phyloP scores from a whole-genome alignment of 345 rosid species.

The Reutealis trisperma region DNA sequence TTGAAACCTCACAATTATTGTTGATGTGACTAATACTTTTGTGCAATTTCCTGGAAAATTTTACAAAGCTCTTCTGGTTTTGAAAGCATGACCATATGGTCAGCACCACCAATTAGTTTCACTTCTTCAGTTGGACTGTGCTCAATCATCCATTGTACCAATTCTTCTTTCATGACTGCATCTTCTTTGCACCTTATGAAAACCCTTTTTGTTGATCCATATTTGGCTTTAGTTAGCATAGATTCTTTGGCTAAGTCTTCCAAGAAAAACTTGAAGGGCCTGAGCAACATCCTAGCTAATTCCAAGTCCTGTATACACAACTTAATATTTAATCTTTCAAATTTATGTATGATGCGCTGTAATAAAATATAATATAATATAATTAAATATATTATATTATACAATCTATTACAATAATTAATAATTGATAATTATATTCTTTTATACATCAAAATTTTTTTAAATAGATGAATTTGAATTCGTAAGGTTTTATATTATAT shows the following conservation, averaged over 20 bases:
- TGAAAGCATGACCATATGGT: conserved; percentile 17
- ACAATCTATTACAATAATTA: no score
- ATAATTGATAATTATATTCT: no score
- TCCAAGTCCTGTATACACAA: neutral
- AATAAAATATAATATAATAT: no score
- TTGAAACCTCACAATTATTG: no score
- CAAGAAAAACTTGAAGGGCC: neutral
- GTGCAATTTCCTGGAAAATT: neutral
- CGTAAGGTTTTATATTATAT: no score
- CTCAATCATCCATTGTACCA: conserved; percentile 3
- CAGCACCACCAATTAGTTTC: conserved; percentile 6
- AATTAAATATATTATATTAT: no score
- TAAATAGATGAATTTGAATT: no score
- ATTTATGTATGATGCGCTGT: no score
- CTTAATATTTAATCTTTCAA: no score
- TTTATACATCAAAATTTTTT: no score
- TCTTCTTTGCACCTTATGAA: conserved; percentile 5
- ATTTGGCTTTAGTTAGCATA: neutral
- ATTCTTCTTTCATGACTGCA: neutral
- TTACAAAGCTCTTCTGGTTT: conserved; percentile 3
- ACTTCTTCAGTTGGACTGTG: neutral
- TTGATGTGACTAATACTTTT: no score
- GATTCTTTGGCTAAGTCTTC: conserved; percentile 1
- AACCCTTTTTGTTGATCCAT: conserved; percentile 11
- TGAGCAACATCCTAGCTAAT: neutral